These are phyloP conservation scores for Lantana camara DNA, from an alignment of 257 asterid species.

Conservation along the genomic window DNA sequence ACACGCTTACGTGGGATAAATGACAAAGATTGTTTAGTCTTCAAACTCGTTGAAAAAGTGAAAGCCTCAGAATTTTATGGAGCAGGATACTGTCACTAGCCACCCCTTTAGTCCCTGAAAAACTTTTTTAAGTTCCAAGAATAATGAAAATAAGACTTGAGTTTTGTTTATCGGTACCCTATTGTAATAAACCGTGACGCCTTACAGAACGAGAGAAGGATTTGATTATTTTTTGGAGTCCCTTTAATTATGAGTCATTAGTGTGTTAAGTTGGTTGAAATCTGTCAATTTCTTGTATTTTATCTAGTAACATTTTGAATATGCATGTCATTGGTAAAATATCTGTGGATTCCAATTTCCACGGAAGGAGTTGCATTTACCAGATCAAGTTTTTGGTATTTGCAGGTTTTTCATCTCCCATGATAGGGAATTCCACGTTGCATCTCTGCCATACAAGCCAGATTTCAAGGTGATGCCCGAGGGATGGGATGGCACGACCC, in stretches of 20 bases:
- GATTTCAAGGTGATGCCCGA: slow-evolving; percentile 98
- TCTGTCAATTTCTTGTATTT: neutral
- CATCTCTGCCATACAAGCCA: slow-evolving; percentile 89
- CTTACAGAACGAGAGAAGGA: neutral
- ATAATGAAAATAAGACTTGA: neutral
- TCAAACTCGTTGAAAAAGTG: neutral
- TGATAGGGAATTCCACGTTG: slow-evolving; percentile 93
- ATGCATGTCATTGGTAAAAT: neutral
- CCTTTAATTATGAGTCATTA: neutral
- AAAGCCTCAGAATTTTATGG: too few relatives aligned
- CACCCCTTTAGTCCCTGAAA: too few relatives aligned
- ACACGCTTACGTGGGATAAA: too few relatives aligned
- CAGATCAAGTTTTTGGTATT: slow-evolving; percentile 16
- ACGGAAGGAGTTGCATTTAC: too few relatives aligned
- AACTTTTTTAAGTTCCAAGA: too few relatives aligned
- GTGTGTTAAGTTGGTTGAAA: too few relatives aligned
- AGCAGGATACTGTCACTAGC: too few relatives aligned
- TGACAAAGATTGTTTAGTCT: too few relatives aligned
- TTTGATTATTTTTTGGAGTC: neutral
- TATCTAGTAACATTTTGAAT: too few relatives aligned
- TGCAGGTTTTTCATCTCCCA: slow-evolving; percentile 78
- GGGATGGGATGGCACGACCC: slow-evolving; percentile 97
- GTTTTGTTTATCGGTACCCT: neutral
- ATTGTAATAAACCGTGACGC: slow-evolving; percentile 10
- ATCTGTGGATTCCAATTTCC: too few relatives aligned